phyloP scores from a whole-genome alignment of 2,329 filamentous ascomycete species.

The Exophiala sp. region DNA sequence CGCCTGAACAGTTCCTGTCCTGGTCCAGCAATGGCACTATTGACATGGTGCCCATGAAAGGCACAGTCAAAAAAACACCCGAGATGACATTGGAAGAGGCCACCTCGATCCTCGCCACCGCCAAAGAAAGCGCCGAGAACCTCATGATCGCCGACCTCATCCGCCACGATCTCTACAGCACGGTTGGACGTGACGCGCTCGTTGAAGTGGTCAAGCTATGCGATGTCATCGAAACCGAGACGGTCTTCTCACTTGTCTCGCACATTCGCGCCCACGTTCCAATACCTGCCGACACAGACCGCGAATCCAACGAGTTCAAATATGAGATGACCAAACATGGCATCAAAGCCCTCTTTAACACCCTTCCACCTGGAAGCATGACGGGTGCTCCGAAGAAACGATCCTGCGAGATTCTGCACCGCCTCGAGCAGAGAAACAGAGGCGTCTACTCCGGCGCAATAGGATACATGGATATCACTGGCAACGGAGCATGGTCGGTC shows the following conservation, averaged over 20 bases:
- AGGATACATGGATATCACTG: constrained; percentile 83
- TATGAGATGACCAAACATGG: constrained; percentile 33
- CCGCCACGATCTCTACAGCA: constrained; percentile 76
- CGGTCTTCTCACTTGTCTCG: constrained; percentile 87
- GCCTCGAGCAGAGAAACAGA: constrained; percentile 62
- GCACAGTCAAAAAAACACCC: constrained; percentile 77
- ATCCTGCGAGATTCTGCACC: constrained; percentile 75
- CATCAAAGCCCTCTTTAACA: constrained; percentile 61
- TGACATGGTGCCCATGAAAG: constrained; percentile 88
- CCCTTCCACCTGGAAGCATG: constrained; percentile 89
- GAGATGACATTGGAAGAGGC: constrained; percentile 69
- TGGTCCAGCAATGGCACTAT: constrained; percentile 55
- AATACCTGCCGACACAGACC: constrained; percentile 20
- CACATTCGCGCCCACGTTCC: constrained; percentile 66
- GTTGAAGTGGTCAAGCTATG: constrained; percentile 76
- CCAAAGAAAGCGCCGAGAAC: constrained; percentile 93
- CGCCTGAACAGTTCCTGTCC: constrained; percentile 83
- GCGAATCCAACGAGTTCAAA: background rate
- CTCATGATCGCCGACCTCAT: constrained; percentile 98
- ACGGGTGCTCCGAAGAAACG: constrained; percentile 94
- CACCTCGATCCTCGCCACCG: constrained; percentile 66
- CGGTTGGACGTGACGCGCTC: constrained; percentile 19
- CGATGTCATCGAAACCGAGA: constrained; percentile 84
- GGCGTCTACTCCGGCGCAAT: constrained; percentile 85
- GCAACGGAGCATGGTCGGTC: constrained; percentile 85